Evolutionary conservation across 345 rosid genomes (phyloP), one percentile per base, ranked within the genome.

Genomic region (Sonneratia caseolaris): DNA sequence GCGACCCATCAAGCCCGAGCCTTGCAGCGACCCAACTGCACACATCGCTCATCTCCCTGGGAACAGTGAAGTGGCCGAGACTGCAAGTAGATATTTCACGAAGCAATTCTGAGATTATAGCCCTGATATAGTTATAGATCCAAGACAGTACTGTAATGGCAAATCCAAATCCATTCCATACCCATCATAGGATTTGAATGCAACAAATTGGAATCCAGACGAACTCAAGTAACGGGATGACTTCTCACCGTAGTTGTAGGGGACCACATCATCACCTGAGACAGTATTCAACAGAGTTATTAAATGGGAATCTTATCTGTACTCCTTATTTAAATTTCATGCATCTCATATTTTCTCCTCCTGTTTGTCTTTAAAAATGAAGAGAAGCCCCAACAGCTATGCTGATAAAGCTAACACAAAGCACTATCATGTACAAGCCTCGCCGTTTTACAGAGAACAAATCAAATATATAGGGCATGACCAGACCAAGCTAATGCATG

Each of bases 1-100:
- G 82, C 1, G 81, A 84, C 15, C 91, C 76, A 53, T 76, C 76
- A 16, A 76, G 76, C 37, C 72, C 72, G 53, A 68, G 70, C 76
- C 72, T 68, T 37, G 62, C 65, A 22, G 79, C 61, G 42, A 76
- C 59, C 79, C 79, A 76, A n/a, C 61, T 65, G 67, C 79, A 76
- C 24, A 76, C 79, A 1, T 76, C 79, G 7, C 64, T 66, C 75
- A 68, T 76, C 73, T 76, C 79, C 37, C 45, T 72, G 21, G 79
- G 79, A 8, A 76, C 70, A 0, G 76, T 76, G 51, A 68, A 76
- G 40, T 76, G 79, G 35, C 79, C 79, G 32, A 76, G 75, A 73
- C 79, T 76, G 79, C 57, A 9, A 59, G 43, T 53, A 16, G 42
- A 19, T 10, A 62, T 27, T 62, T 62, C 38, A 62, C 3, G 19